A percentile compares a stretch with the other conserved stretches of the same genome.
phyloP scores from a whole-genome alignment of 1,284 basidiomycete species.

The Pseudomicrostroma phylloplanum region DNA sequence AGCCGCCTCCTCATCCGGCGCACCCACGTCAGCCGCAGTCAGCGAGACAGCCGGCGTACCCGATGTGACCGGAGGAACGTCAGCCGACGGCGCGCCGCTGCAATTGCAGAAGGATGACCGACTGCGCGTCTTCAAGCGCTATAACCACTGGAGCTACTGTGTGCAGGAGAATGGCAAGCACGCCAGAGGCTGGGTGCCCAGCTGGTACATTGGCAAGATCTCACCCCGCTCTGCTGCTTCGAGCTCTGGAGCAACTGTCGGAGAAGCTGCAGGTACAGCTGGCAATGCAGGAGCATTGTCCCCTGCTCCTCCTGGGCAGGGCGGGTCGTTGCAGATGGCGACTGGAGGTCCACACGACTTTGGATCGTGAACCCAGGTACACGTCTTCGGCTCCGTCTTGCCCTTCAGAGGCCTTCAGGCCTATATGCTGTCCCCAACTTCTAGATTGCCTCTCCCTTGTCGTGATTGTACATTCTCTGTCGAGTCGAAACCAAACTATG shows the following conservation, averaged over 20 bases:
- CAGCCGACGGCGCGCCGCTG: conserved; percentile 67
- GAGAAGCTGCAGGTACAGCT: too few species aligned
- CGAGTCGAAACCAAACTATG: too few species aligned
- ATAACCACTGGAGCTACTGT: conserved; percentile 88
- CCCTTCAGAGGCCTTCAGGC: too few species aligned
- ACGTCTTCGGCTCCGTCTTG: too few species aligned
- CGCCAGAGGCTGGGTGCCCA: conserved; percentile 46
- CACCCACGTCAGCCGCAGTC: neutral
- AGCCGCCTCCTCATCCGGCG: neutral
- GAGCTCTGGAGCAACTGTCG: neutral
- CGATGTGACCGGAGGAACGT: conserved; percentile 55
- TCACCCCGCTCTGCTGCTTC: neutral
- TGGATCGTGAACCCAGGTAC: too few species aligned
- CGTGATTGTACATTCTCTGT: too few species aligned
- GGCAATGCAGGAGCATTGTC: too few species aligned
- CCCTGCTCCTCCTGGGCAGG: too few species aligned
- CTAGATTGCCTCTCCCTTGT: too few species aligned
- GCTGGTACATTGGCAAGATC: conserved; percentile 35
- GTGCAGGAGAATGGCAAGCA: conserved; percentile 42
- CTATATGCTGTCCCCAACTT: too few species aligned
- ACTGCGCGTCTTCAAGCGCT: conserved; percentile 85
- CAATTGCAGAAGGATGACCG: conserved; percentile 76
- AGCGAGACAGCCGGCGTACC: neutral
- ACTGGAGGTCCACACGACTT: too few species aligned
- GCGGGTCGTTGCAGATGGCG: too few species aligned